Percentiles rank a stretch among this genome's conserved stretches.
These are phyloP conservation scores for Barnettozyma populi DNA, from an alignment of 805 yeast genomes.

Conservation along the genomic window DNA sequence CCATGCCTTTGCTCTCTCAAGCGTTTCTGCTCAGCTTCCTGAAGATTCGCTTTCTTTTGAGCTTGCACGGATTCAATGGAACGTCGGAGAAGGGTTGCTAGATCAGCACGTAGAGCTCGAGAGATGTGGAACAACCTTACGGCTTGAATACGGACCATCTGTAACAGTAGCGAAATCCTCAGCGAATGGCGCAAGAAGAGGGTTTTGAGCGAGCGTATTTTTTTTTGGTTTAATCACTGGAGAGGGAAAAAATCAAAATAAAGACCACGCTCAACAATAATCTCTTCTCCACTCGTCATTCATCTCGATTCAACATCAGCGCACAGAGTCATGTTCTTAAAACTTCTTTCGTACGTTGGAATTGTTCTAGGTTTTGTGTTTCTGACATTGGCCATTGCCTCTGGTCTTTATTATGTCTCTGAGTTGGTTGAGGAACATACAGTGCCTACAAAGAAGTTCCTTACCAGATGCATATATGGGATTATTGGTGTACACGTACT, in stretches of 20 bases:
- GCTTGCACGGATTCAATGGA: constrained; percentile 6
- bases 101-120: background rate
- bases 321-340: constrained; percentile 43
- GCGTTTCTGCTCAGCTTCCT: background rate
- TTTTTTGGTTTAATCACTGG: background rate
- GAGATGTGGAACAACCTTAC: background rate
- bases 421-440: constrained; percentile 93
- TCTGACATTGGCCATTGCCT: constrained; percentile 68
- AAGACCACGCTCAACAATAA: background rate
- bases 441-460: constrained; percentile 70
- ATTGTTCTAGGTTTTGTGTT: constrained; percentile 54
- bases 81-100: constrained; percentile 2
- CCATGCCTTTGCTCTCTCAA: background rate
- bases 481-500: constrained; percentile 52
- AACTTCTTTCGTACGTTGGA: constrained; percentile 56
- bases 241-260: background rate
- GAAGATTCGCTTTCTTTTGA: background rate
- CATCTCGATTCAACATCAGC: background rate
- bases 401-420: constrained; percentile 85
- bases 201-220: background rate
- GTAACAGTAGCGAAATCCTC: too few relatives aligned
- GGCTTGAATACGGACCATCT: background rate
- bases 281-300: background rate
- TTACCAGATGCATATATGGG: constrained; percentile 56
- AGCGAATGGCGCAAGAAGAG: background rate